These are phyloP conservation scores for Yamadazyma aaseri DNA, from an alignment of 1,139 yeast genomes.

Conservation along the genomic window DNA sequence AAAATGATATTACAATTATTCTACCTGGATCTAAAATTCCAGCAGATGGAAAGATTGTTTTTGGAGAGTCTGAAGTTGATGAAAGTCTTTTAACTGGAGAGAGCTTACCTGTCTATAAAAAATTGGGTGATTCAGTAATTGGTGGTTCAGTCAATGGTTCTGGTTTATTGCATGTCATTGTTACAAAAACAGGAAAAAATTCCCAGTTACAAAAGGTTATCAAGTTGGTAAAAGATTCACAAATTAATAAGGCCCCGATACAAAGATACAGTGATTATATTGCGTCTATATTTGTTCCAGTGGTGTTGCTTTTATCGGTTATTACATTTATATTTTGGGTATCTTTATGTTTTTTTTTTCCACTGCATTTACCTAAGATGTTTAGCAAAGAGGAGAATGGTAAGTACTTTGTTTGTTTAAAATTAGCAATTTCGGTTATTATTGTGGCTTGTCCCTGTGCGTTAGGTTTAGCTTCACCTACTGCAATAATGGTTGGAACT, in stretches of 20 bases:
- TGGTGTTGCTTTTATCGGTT: conserved; percentile 59
- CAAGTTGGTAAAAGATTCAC: conserved; percentile 83
- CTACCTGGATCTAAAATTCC: conserved; percentile 88
- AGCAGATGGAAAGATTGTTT: conserved; percentile 80
- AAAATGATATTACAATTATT: conserved; percentile 72
- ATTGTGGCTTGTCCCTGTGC: conserved; percentile 99
- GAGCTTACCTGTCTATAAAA: conserved; percentile 68
- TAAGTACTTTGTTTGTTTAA: conserved; percentile 65
- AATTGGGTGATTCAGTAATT: conserved; percentile 59
- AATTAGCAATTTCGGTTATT: conserved; percentile 86
- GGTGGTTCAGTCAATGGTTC: conserved; percentile 92
- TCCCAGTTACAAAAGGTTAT: conserved; percentile 89
- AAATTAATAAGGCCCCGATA: conserved; percentile 83
- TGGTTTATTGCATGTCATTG: conserved; percentile 67
- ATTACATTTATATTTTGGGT: conserved; percentile 74
- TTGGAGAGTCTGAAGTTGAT: conserved; percentile 80
- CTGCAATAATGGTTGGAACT: conserved; percentile 98
- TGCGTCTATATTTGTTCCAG: conserved; percentile 85
- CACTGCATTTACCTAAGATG: conserved; percentile 45
- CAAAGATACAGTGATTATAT: conserved; percentile 84
- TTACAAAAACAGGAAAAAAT: conserved; percentile 71
- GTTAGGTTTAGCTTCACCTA: conserved; percentile 93
- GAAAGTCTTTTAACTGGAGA: conserved; percentile 93
- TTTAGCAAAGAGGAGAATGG: conserved; percentile 58
- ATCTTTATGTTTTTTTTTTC: conserved; percentile 33